Base-by-base conservation (phyloP, 257 asterid genomes). In the Scutellaria minor region DNA sequence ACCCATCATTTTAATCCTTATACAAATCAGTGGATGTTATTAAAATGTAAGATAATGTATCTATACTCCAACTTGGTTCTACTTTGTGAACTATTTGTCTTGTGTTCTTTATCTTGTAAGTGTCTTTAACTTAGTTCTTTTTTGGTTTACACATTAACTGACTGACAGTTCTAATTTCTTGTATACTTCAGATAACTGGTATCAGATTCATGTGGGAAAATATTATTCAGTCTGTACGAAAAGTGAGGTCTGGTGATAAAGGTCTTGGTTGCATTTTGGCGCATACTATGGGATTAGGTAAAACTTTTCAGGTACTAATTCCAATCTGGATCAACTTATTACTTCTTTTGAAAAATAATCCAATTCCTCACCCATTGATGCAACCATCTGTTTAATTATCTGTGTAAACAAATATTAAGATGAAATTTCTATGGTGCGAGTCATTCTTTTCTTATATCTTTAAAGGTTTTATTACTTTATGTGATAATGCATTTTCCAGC, bases 181-280 rank as follows among this genome's bases (percentile, higher is more conserved):
- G 55, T 76, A 22, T 64, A 41, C 60, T 77, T 80, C 87, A 94
- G 99, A 74, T 91, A 84, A 80, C 94, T 41, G 99, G 99, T 59
- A 88, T 94, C 81, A 86, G 99, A 64, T 94, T 94, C 81, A 88
- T 94, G 90, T 94, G 99, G 99, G 92, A 94, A 81, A 94, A 92
- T 73, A 90, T 92, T 62, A 79, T 94, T 68, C 96, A 91, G 67
- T 94, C 98, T 20, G 90, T 87, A 70, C 81, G 86, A 46, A 87
- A 81, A 77, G 98, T 87, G 73, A 90, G 89, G 82, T 84, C 96
- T 61, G 97, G 97, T 66, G 97, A 94, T 81, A 91, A 85, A 83
- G 99, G 99, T 68, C 97, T 94, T 77, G 98, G 98, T 75, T 94
- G 99, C 89, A 91, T 94, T 75, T 88, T 94, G 69, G 99, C 99